Conservation (phyloP, 352 stramenopile species). For the Pythium guiyangense region DNA sequence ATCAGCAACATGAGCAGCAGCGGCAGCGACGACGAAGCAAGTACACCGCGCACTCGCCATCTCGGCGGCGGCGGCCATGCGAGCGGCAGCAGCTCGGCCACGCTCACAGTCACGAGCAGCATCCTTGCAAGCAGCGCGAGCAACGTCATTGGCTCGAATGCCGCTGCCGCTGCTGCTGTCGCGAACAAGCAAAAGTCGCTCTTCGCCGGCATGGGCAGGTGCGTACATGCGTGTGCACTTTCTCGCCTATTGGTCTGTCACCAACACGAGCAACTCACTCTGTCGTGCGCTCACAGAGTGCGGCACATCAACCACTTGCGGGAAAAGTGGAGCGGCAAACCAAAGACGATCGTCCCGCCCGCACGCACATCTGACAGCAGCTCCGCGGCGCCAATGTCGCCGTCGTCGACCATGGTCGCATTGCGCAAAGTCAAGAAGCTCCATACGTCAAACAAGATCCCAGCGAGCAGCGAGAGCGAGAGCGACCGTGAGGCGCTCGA, state of each 20-base stretch:
- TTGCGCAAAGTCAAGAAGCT: slow-evolving; percentile 12
- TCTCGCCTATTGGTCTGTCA: neutral
- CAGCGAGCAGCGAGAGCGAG: slow-evolving; percentile 15
- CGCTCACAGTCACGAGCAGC: slow-evolving; percentile 8
- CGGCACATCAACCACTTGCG: slow-evolving; percentile 49
- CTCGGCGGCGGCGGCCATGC: slow-evolving; percentile 10
- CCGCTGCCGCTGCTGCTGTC: neutral
- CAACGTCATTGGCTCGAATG: slow-evolving; percentile 2
- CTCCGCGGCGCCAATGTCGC: slow-evolving; percentile 11
- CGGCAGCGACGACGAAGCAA: slow-evolving; percentile 26
- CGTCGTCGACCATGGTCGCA: slow-evolving; percentile 3
- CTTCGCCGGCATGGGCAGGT: slow-evolving; percentile 40
- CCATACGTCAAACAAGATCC: slow-evolving; percentile 11
- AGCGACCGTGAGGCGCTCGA: slow-evolving; percentile 8
- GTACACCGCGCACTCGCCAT: neutral
- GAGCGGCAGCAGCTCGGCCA: neutral
- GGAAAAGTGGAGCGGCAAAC: slow-evolving; percentile 37
- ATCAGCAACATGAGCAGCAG: slow-evolving; percentile 20
- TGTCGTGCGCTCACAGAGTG: slow-evolving; percentile 31
- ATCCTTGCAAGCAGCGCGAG: neutral
- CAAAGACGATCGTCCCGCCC: slow-evolving; percentile 7
- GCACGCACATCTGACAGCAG: too few relatives aligned
- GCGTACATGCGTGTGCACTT: neutral
- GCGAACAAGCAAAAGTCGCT: slow-evolving; percentile 33
- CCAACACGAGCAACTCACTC: neutral